phyloP scores from a whole-genome alignment of 2,329 filamentous ascomycete genomes.

The Neonectria faginata region DNA sequence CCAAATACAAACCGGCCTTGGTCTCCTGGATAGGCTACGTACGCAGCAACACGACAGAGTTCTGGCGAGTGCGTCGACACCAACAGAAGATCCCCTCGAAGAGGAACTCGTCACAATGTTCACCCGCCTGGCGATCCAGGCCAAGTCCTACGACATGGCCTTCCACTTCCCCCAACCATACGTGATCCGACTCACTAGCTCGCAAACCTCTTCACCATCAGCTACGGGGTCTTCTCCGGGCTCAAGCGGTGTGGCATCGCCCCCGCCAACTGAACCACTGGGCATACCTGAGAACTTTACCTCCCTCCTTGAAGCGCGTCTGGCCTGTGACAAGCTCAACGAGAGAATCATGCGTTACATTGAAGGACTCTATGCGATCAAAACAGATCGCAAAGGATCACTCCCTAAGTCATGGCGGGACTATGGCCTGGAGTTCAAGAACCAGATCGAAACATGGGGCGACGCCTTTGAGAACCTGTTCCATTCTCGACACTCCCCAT shows the following conservation, averaged over 20 bases:
- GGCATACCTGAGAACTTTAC: constrained; percentile 55
- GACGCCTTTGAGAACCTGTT: constrained; percentile 68
- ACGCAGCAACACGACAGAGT: constrained; percentile 53
- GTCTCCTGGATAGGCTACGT: constrained; percentile 65
- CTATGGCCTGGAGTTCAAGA: constrained; percentile 61
- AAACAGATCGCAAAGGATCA: constrained; percentile 64
- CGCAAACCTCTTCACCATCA: constrained; percentile 48
- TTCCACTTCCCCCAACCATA: constrained; percentile 74
- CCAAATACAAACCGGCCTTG: constrained; percentile 70
- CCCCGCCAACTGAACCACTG: constrained; percentile 47
- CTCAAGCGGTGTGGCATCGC: constrained; percentile 56
- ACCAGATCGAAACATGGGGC: constrained; percentile 66
- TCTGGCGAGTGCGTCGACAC: constrained; percentile 33
- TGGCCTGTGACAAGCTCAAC: constrained; percentile 67
- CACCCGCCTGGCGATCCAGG: constrained; percentile 71
- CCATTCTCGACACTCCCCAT: constrained; percentile 59
- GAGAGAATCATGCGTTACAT: constrained; percentile 70
- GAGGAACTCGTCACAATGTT: constrained; percentile 73
- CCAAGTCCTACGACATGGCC: constrained; percentile 76
- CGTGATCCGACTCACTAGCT: constrained; percentile 60
- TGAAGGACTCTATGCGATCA: constrained; percentile 63
- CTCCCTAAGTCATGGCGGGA: constrained; percentile 62
- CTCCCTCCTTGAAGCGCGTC: constrained; percentile 65
- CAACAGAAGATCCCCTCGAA: constrained; percentile 61
- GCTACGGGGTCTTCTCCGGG: constrained; percentile 51